phyloP scores from a whole-genome alignment of 139 green algal species.

The Parachlorella kessleri region DNA sequence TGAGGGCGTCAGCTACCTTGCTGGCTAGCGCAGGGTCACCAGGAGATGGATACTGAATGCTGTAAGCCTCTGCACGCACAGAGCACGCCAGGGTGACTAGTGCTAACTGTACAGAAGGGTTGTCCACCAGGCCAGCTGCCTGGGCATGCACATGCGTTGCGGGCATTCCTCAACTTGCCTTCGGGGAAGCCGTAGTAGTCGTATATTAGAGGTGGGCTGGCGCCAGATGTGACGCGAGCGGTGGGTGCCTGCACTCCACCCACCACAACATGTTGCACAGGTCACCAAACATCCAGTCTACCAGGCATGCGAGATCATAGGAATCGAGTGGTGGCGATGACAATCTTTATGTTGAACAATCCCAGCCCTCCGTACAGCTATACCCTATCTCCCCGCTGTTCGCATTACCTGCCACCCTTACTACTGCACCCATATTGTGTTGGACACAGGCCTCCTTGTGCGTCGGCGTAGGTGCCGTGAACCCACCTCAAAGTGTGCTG shows the following conservation, averaged over 20 bases:
- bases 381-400: not conserved
- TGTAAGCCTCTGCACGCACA: not conserved
- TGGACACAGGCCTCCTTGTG: too few relatives aligned
- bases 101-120: not conserved
- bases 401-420: not conserved
- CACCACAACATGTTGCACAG: not conserved
- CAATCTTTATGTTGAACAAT: too few relatives aligned
- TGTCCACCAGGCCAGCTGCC: not conserved
- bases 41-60: not conserved
- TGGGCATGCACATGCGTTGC: not conserved
- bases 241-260: constrained; percentile 32
- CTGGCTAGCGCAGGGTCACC: not conserved
- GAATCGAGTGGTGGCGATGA: not conserved
- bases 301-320: not conserved
- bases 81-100: not conserved
- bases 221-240: constrained; percentile 30
- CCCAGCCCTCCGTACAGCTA: not conserved
- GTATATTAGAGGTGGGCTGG: constrained; percentile 55
- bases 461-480: too few relatives aligned
- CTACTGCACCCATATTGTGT: not conserved
- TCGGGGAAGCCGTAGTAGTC: constrained; percentile 65
- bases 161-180: too few relatives aligned
- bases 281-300: not conserved
- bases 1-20: too few relatives aligned
- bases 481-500: constrained; percentile 54